Percentiles rank a stretch among this genome's conserved stretches.
phyloP scores from a whole-genome alignment of 257 asterid genomes.

The Solanum neorickii region DNA sequence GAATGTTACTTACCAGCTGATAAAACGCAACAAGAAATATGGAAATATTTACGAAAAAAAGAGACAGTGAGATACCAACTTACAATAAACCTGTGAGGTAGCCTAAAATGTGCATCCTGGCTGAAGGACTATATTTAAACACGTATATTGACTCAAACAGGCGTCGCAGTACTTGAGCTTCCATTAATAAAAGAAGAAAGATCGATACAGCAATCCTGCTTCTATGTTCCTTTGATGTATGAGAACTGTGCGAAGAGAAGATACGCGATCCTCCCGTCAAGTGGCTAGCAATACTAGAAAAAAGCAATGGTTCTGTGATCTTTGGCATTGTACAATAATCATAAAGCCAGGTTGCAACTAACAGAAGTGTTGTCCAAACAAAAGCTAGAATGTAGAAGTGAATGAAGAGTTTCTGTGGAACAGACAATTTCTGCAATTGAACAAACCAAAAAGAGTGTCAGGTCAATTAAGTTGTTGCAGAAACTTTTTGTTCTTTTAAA shows the following conservation, averaged over 20 bases:
- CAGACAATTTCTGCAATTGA: conserved; percentile 49
- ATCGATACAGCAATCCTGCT: conserved; percentile 51
- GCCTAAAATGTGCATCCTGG: conserved; percentile 75
- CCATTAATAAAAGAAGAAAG: conserved; percentile 75
- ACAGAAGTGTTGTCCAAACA: conserved; percentile 59
- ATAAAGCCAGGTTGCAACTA: conserved; percentile 57
- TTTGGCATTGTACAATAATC: conserved; percentile 35
- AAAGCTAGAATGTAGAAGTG: conserved; percentile 71
- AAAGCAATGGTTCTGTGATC: conserved; percentile 28
- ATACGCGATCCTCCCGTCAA: conserved; percentile 55
- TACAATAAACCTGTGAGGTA: conserved; percentile 67
- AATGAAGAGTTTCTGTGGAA: conserved; percentile 71
- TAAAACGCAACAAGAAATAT: background rate
- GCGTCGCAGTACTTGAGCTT: conserved; percentile 66
- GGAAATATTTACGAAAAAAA: background rate
- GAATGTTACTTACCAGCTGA: background rate
- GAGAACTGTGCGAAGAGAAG: conserved; percentile 23
- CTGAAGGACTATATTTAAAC: conserved; percentile 72
- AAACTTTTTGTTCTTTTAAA: background rate
- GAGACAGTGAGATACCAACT: conserved; percentile 14
- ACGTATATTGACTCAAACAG: conserved; percentile 73
- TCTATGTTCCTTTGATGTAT: conserved; percentile 19
- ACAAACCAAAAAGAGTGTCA: background rate
- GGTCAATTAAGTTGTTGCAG: background rate
- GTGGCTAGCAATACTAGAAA: conserved; percentile 54